Conservation (phyloP, 164 flowering plant species). For the Vitis rupestris region DNA sequence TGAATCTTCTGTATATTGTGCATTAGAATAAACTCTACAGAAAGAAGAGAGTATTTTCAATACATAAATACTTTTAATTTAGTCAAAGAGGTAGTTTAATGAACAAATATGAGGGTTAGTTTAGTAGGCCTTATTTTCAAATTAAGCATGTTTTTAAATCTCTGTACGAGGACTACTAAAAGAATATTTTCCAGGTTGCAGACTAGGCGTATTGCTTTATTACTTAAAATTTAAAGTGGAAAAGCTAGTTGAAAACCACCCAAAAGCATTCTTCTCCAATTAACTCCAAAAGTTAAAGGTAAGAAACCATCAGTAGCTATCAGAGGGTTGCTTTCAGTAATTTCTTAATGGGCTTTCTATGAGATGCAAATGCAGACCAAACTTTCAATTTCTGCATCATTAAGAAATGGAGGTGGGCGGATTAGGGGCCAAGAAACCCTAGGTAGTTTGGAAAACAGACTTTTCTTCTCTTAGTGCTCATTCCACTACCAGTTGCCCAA, state of each 20-base stretch:
- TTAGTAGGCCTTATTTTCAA: not conserved
- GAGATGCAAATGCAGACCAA: not conserved
- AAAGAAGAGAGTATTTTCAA: not conserved
- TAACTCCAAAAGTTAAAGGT: not conserved
- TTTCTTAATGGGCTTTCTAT: not conserved
- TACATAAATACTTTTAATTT: not conserved
- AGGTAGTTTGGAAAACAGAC: not conserved
- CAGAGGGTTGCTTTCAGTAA: not conserved
- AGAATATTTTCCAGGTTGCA: not conserved
- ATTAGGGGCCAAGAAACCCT: not conserved
- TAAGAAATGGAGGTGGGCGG: not conserved
- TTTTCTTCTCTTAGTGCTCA: slow-evolving; percentile 6
- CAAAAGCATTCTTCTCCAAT: too few relatives aligned
- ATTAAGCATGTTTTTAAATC: not conserved
- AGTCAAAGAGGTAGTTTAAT: not conserved
- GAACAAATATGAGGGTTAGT: not conserved
- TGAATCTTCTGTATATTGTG: not conserved
- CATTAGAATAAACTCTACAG: not conserved
- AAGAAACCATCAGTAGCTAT: not conserved
- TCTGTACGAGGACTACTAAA: not conserved
- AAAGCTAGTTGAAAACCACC: too few relatives aligned
- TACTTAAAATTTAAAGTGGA: too few relatives aligned
- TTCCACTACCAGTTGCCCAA: slow-evolving; percentile 11
- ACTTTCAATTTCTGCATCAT: not conserved
- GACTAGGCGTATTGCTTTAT: not conserved